phyloP scores from a whole-genome alignment of 768 basidiomycete genomes.

The Lanmaoa pseudosensibilis region DNA sequence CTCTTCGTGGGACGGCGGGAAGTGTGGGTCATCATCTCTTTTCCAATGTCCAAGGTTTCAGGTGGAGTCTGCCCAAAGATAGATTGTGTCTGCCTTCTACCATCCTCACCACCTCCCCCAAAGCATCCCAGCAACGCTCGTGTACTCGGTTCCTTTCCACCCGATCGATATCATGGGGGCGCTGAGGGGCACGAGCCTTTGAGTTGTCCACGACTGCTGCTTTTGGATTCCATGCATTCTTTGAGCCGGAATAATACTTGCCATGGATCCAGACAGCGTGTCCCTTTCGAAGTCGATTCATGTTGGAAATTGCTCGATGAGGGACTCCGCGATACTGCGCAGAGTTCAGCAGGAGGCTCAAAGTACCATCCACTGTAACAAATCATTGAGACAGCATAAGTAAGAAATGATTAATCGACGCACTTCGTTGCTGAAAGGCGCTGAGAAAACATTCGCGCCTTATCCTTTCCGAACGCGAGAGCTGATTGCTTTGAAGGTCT shows the following conservation, averaged over 20 bases:
- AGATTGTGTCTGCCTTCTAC: slow-evolving; percentile 56
- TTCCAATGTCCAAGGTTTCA: slow-evolving; percentile 28
- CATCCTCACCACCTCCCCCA: slow-evolving; percentile 56
- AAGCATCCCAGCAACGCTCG: slow-evolving; percentile 43
- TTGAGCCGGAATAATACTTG: slow-evolving; percentile 23
- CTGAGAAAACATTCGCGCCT: slow-evolving; percentile 43
- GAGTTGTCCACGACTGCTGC: slow-evolving; percentile 26
- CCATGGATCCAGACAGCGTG: slow-evolving; percentile 27
- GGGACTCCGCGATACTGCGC: slow-evolving; percentile 61
- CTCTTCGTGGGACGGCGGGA: neutral
- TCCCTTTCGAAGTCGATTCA: slow-evolving; percentile 34
- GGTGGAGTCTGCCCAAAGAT: slow-evolving; percentile 47
- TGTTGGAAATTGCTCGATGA: slow-evolving; percentile 58
- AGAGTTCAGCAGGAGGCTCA: slow-evolving; percentile 62
- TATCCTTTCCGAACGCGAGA: slow-evolving; percentile 29
- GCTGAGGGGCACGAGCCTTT: slow-evolving; percentile 10
- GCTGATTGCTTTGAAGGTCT: slow-evolving; percentile 38
- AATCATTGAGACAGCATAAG: slow-evolving; percentile 12
- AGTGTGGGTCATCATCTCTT: slow-evolving; percentile 1
- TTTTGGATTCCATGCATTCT: slow-evolving; percentile 42
- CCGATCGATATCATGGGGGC: slow-evolving; percentile 17
- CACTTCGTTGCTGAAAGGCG: slow-evolving; percentile 59
- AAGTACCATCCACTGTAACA: slow-evolving; percentile 64
- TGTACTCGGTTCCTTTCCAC: slow-evolving; percentile 32
- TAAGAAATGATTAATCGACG: slow-evolving; percentile 9